phyloP scores from a whole-genome alignment of 805 yeast genomes.

The Candida xiaguanensis region DNA sequence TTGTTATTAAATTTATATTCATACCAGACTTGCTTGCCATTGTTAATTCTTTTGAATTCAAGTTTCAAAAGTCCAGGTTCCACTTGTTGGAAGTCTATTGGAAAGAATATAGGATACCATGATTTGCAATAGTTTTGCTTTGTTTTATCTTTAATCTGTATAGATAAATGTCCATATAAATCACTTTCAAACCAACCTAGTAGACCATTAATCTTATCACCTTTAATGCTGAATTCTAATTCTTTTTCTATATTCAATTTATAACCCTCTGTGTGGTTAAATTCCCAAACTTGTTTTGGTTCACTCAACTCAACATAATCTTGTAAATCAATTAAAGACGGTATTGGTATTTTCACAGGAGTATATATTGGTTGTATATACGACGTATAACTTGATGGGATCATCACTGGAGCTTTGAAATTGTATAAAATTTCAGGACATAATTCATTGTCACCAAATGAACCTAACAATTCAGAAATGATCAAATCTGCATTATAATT shows the following conservation, averaged over 20 bases:
- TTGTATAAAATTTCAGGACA: constrained; percentile 66
- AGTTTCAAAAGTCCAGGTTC: constrained; percentile 9
- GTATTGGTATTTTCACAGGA: constrained; percentile 12
- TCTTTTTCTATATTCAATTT: neutral
- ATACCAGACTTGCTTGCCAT: constrained; percentile 18
- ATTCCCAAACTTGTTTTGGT: constrained; percentile 57
- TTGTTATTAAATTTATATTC: constrained; percentile 20
- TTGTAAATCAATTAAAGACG: constrained; percentile 15
- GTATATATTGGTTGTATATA: constrained; percentile 65
- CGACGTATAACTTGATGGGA: constrained; percentile 48
- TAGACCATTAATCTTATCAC: constrained; percentile 55
- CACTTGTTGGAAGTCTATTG: constrained; percentile 15
- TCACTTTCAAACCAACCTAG: constrained; percentile 72
- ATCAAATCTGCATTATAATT: constrained; percentile 33
- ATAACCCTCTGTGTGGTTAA: constrained; percentile 44
- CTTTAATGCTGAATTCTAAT: constrained; percentile 1
- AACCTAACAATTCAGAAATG: constrained; percentile 80
- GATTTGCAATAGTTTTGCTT: constrained; percentile 25
- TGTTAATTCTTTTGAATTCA: constrained; percentile 11
- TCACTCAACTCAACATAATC: constrained; percentile 25
- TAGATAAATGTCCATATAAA: constrained; percentile 54
- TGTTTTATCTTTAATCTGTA: constrained; percentile 46
- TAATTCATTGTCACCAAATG: constrained; percentile 89
- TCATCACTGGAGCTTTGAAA: constrained; percentile 22
- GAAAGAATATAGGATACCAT: constrained; percentile 39